Base-by-base conservation (phyloP, 1,139 yeast genomes). In the Candida glucosophila region DNA sequence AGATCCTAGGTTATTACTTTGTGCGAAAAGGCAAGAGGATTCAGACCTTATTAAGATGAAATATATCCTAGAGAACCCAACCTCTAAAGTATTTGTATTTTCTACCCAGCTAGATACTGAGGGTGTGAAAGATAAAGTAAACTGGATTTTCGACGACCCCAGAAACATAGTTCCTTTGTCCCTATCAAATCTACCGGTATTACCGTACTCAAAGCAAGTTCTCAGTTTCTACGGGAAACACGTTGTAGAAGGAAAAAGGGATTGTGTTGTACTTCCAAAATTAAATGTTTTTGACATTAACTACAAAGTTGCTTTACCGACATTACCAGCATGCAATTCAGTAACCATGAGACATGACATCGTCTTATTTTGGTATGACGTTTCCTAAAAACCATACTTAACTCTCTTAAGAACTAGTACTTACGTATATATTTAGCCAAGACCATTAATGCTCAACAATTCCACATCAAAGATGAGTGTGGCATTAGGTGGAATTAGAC, bases 401-500 rank as follows among this genome's bases (percentile, higher is more conserved):
- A n/a, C n/a, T n/a, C n/a, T n/a, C n/a, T n/a, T n/a, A n/a, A n/a
- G n/a, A n/a, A n/a, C n/a, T n/a, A n/a, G n/a, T n/a, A n/a, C n/a
- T n/a, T n/a, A n/a, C n/a, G n/a, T n/a, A n/a, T n/a, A n/a, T n/a
- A n/a, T n/a, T n/a, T 23, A 14, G 20, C 9, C 18, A 17, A 29
- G 18, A 32, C 67, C 78, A 64, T 83, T 83, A 51, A 88, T 79
- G 46, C 73, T 75, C 47, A 88, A 63, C 55, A 88, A 73, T 62
- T 88, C 95, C 38, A 88, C 96, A 47, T 86, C 96, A 45, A 88
- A 88, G 43, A 83, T 63, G 58, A 90, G 73, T 39, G 95, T 86
- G 36, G 96, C 93, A 55, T 85, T 83, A 41, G 96, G 95, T 37
- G 97, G 97, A 51, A 90, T 90, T 47, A 83, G 67, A 40, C 95